A percentile compares a stretch with the other conserved stretches of the same genome.
Evolutionary conservation across 1,284 basidiomycete species (phyloP).

Genomic region (Rhodotorula sp.): DNA sequence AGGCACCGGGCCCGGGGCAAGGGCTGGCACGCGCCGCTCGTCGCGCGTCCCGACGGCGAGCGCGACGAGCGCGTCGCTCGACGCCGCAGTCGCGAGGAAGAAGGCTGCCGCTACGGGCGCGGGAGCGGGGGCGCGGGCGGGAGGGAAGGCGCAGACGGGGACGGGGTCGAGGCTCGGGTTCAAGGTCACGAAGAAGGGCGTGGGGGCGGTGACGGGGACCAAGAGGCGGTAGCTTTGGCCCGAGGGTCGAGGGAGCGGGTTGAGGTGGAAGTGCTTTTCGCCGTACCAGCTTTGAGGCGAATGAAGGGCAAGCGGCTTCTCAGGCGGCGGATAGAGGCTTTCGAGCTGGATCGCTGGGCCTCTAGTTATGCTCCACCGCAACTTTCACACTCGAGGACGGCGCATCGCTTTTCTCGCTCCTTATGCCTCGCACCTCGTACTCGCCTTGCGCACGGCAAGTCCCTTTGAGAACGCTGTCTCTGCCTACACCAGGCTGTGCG

Average conservation of each 20-base stretch:
- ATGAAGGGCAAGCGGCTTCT: too few relatives aligned
- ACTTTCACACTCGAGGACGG: too few relatives aligned
- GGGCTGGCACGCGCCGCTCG: background rate
- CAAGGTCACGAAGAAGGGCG: slow-evolving; percentile 12
- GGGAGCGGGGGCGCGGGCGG: background rate
- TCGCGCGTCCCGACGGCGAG: background rate
- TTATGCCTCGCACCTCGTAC: too few relatives aligned
- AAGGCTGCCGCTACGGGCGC: background rate
- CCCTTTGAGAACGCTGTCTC: too few relatives aligned
- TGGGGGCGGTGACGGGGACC: slow-evolving; percentile 14
- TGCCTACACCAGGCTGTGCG: too few relatives aligned
- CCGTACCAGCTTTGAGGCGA: too few relatives aligned
- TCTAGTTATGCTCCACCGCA: too few relatives aligned
- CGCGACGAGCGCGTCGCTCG: background rate
- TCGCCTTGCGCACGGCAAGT: too few relatives aligned
- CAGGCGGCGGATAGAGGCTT: too few relatives aligned
- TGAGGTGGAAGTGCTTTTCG: too few relatives aligned
- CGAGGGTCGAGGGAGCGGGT: background rate
- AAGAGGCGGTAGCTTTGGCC: background rate
- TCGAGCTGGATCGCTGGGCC: too few relatives aligned
- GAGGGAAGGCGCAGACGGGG: background rate
- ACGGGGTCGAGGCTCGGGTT: slow-evolving; percentile 4
- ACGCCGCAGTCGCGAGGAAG: background rate
- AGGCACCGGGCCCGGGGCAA: background rate
- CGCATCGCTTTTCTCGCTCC: too few relatives aligned